Evolutionary conservation across 192 early-diverging fungal species (phyloP), one percentile per base, ranked within the genome.

Genomic region (Haplosporangium gracile): DNA sequence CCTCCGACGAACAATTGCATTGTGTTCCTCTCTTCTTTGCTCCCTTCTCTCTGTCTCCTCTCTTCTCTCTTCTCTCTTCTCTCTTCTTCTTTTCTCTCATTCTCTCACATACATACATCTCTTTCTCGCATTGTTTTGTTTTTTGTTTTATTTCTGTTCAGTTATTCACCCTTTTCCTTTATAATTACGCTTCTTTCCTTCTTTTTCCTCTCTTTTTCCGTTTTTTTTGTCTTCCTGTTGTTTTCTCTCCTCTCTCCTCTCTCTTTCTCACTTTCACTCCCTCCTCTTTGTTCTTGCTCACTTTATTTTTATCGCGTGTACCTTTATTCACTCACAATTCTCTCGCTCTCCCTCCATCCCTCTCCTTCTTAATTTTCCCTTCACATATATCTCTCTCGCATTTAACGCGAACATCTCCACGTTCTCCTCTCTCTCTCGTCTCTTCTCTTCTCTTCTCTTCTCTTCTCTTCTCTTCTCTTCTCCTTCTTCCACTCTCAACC

Each of bases 241-340:
- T 63, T 26, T 9, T 63, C n/a, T 63, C 57, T 63, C 24, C 57
- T 63, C 57, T 29, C 32, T 29, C 26, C 26, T 1, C n/a, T 22
- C 24, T 22, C 24, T 13, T 13, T 26, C 10, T 22, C 26, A 32
- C 26, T 32, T 32, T 26, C 24, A 9, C 7, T 5, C 55, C 9
- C 55, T 57, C 9, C 55, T 57, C 55, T 26, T 57, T 24, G 20
- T 57, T 57, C 55, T 57, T 24, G 55, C 55, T 57, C 55, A n/a
- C 55, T 57, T 57, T 32, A 63, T 63, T 63, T 63, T 29, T 63
- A 63, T 63, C 60, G 60, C 60, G 60, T 63, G 60, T 63, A 29
- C 29, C 60, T 63, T 26, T 29, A 29, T 29, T 29, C 60, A 6
- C 60, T 29, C 26, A 60, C n/a, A 8, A n/a, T 0, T 60, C n/a